A percentile compares a stretch with the other conserved stretches of the same genome.
phyloP scores from a whole-genome alignment of 2,329 filamentous ascomycete species.

The Cladosporium phlei region DNA sequence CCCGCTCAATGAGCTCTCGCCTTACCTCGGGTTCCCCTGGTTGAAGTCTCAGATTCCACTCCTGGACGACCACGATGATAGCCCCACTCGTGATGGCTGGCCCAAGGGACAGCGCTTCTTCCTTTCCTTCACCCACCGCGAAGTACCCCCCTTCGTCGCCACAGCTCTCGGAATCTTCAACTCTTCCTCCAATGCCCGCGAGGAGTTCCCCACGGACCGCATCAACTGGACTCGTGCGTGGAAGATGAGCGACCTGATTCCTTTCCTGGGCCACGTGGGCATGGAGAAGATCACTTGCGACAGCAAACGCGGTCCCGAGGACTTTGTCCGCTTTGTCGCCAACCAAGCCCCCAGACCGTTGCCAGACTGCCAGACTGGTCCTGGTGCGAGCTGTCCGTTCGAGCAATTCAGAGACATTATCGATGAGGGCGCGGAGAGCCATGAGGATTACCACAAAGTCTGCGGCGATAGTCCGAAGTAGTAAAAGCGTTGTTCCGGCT shows the following conservation, averaged over 20 bases:
- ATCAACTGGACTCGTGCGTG: constrained; percentile 19
- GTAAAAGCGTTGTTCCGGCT: background rate
- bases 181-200: constrained; percentile 10
- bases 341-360: constrained; percentile 16
- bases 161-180: constrained; percentile 19
- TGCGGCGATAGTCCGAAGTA: constrained; percentile 15
- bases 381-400: constrained; percentile 17
- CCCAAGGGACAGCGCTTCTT: constrained; percentile 17
- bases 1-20: constrained; percentile 15
- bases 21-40: constrained; percentile 20
- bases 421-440: constrained; percentile 13
- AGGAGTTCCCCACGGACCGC: constrained; percentile 17
- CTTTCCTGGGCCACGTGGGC: constrained; percentile 20
- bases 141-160: constrained; percentile 19
- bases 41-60: constrained; percentile 12
- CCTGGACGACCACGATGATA: constrained; percentile 10
- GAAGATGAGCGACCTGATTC: constrained; percentile 18
- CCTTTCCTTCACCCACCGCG: constrained; percentile 19
- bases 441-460: constrained; percentile 16
- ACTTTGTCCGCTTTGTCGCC: constrained; percentile 17
- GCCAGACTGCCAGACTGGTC: constrained; percentile 16
- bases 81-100: constrained; percentile 5
- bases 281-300: constrained; percentile 17
- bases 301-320: constrained; percentile 7
- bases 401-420: constrained; percentile 14